Percentiles rank a stretch among this genome's conserved stretches.
phyloP scores from a whole-genome alignment of 169 alveolate species.

The Babesia caballi region DNA sequence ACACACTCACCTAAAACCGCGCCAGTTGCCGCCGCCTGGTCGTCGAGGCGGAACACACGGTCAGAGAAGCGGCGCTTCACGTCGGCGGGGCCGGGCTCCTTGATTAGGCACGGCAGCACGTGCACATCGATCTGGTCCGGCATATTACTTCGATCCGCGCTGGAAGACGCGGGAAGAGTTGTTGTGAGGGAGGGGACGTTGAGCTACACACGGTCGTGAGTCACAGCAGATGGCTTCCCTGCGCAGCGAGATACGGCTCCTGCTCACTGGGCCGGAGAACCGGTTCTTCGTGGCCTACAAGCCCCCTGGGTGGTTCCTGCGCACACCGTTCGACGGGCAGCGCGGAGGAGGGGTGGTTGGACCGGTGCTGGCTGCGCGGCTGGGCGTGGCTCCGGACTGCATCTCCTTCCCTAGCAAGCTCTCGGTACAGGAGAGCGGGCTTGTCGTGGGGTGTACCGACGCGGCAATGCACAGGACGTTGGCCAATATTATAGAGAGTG shows the following conservation, averaged over 20 bases:
- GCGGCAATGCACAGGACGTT: slow-evolving; percentile 34
- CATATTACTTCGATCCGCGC: no score
- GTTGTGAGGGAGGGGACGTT: background rate
- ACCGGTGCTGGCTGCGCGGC: slow-evolving; percentile 54
- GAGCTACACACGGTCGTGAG: slow-evolving; percentile 5
- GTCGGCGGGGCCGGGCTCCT: slow-evolving; percentile 41
- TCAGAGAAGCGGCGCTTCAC: slow-evolving; percentile 27
- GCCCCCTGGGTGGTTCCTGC: slow-evolving; percentile 59
- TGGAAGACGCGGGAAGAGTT: background rate
- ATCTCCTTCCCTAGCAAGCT: slow-evolving; percentile 59
- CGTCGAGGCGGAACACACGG: background rate
- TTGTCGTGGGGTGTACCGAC: slow-evolving; percentile 59
- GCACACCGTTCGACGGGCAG: slow-evolving; percentile 25
- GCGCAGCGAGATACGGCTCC: slow-evolving; percentile 31
- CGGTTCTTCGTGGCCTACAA: slow-evolving; percentile 59
- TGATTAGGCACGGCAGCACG: slow-evolving; percentile 58
- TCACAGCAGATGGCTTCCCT: slow-evolving; percentile 20
- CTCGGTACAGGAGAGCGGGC: slow-evolving; percentile 36
- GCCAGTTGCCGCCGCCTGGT: background rate
- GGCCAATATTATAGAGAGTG: background rate
- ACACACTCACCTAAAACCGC: background rate
- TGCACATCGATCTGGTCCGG: slow-evolving; percentile 54
- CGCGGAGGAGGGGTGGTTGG: slow-evolving; percentile 17
- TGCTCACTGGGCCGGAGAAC: slow-evolving; percentile 51
- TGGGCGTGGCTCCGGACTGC: slow-evolving; percentile 22